phyloP scores from a whole-genome alignment of 2,329 filamentous ascomycete species.

The Leptosphaerulina australis region DNA sequence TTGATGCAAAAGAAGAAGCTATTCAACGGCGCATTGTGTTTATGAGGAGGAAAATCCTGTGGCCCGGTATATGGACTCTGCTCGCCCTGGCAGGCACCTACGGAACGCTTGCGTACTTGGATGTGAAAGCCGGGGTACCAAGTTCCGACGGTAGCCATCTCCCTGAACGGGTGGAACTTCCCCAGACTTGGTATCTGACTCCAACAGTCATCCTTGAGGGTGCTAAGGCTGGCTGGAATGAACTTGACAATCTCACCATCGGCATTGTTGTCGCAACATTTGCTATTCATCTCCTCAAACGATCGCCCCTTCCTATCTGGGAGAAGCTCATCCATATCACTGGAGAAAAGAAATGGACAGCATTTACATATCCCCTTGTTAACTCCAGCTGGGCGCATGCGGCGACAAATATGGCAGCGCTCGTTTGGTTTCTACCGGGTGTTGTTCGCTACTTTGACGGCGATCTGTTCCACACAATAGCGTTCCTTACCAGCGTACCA shows the following conservation, averaged over 20 bases:
- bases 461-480: conserved; percentile 19
- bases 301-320: conserved; percentile 15
- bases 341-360: conserved; percentile 20
- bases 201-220: conserved; percentile 18
- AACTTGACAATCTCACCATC: conserved; percentile 24
- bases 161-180: conserved; percentile 6
- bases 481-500: conserved; percentile 14
- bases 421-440: conserved; percentile 21
- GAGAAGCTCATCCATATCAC: conserved; percentile 18
- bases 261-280: conserved; percentile 14
- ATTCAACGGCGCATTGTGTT: conserved; percentile 11
- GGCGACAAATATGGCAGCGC: conserved; percentile 5
- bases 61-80: conserved; percentile 23
- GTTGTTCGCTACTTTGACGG: conserved; percentile 23
- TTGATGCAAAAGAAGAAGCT: conserved; percentile 3
- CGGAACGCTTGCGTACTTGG: conserved; percentile 19
- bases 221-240: conserved; percentile 18
- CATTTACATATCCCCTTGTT: conserved; percentile 19
- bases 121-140: conserved; percentile 9
- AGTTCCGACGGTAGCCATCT: conserved; percentile 3
- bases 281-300: conserved; percentile 15
- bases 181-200: conserved; percentile 22
- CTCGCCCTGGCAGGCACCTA: conserved; percentile 18
- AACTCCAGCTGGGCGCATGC: conserved; percentile 15
- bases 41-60: conserved; percentile 14